Evolutionary conservation across 345 rosid genomes (phyloP), one percentile per base, ranked within the genome.

Genomic region (Populus nigra): DNA sequence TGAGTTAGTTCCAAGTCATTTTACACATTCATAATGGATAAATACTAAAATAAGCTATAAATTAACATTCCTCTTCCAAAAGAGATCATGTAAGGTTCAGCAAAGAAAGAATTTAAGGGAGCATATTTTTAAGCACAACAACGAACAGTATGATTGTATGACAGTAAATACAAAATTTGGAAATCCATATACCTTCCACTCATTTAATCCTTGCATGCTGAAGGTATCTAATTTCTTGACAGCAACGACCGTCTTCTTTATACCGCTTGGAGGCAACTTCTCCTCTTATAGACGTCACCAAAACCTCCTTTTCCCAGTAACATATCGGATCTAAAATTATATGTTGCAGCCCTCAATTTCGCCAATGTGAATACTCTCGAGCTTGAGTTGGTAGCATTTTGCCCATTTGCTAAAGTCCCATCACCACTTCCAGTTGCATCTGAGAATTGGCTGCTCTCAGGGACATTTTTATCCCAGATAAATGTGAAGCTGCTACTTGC

Each of bases 291-390:
- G 69, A 39, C 59, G 1, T 7, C 0, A 0, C 81, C 81, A 53
- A 78, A 73, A 33, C 81, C 77, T 36, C 81, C 81, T n/a, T 25
- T 73, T 27, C 81, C 81, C n/a, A 78, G 20, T 23, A 66, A n/a
- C 81, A 53, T 38, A 36, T 68, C 22, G 5, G 17, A 11, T 27
- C 49, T 66, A 73, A 78, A 78, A 73, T 78, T 53, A 20, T 27
- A 65, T 15, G 81, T 78, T 9, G 81, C 76, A 66, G 77, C 81
- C 8, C 68, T 67, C 47, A 78, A 1, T 67, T 78, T 55, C 2
- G 68, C 68, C 57, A 65, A 73, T 7, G 81, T 78, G 73, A 78
- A 78, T 50, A 35, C 69, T 73, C n/a, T 78, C 61, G 39, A 20
- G 5, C 66, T 78, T 22, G 75, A 47, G 27, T 36, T 65, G 13